These are phyloP conservation scores for Scheffersomyces illinoinensis DNA, from an alignment of 1,139 yeast genomes.

Conservation along the genomic window DNA sequence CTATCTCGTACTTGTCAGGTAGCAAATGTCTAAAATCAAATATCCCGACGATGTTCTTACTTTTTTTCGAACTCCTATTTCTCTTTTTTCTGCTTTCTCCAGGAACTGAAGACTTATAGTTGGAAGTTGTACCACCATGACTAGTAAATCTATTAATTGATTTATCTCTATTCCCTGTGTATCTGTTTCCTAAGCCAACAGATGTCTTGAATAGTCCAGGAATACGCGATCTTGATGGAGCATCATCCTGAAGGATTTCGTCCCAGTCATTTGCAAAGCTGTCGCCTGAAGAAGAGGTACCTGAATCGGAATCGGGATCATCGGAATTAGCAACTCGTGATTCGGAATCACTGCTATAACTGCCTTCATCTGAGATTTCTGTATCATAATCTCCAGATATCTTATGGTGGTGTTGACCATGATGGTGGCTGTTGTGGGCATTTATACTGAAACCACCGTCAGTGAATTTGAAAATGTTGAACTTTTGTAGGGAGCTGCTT, in stretches of 20 bases:
- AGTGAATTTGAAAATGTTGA: constrained; percentile 39
- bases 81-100: constrained; percentile 19
- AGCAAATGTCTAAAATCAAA: constrained; percentile 69
- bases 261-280: constrained; percentile 56
- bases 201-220: constrained; percentile 47
- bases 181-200: constrained; percentile 40
- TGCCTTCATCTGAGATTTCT: constrained; percentile 10
- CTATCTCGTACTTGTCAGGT: constrained; percentile 78
- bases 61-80: constrained; percentile 20
- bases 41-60: constrained; percentile 58
- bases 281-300: constrained; percentile 39
- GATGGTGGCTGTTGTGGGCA: constrained; percentile 15
- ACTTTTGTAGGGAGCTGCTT: constrained; percentile 27
- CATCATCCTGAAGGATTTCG: constrained; percentile 46
- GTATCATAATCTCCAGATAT: constrained; percentile 11
- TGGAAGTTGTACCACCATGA: constrained; percentile 28
- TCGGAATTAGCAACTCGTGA: constrained; percentile 1
- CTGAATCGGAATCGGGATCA: constrained; percentile 9
- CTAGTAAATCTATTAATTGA: constrained; percentile 26
- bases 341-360: constrained; percentile 1
- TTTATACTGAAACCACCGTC: constrained; percentile 38
- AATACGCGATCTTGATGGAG: constrained; percentile 42
- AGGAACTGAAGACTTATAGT: constrained; percentile 28
- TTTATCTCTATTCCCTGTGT: constrained; percentile 20
- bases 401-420: constrained; percentile 12